A percentile compares a stretch with the other conserved stretches of the same genome.
Evolutionary conservation across 2,329 filamentous ascomycete species (phyloP).

Genomic region (Pestalotiopsis sp.): DNA sequence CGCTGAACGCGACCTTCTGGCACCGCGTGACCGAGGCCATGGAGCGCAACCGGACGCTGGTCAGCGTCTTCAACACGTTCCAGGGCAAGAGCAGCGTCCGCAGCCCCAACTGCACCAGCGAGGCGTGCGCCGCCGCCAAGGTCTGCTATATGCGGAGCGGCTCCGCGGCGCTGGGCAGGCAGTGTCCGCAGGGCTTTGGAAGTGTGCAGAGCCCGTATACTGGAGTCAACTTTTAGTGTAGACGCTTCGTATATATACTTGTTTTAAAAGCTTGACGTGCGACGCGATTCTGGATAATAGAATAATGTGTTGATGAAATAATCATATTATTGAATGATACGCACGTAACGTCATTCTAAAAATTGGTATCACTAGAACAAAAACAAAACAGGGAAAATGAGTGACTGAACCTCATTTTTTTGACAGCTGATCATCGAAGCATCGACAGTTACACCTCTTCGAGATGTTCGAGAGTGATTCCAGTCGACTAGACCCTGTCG

Average conservation of each 20-base stretch:
- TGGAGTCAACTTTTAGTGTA: constrained; percentile 30
- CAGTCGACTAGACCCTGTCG: constrained; percentile 8
- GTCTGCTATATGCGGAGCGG: constrained; percentile 63
- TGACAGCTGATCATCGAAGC: neutral
- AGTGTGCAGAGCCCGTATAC: constrained; percentile 40
- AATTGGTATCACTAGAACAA: neutral
- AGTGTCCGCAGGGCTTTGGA: constrained; percentile 54
- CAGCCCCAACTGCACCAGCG: constrained; percentile 54
- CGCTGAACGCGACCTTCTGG: constrained; percentile 63
- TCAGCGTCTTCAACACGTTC: constrained; percentile 50
- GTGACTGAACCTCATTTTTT: neutral
- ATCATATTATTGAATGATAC: neutral
- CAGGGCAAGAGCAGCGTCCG: constrained; percentile 55
- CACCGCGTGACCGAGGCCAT: constrained; percentile 60
- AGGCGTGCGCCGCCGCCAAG: constrained; percentile 54
- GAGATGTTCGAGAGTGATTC: neutral
- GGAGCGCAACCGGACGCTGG: constrained; percentile 52
- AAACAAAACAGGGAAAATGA: neutral
- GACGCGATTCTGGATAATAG: too few species aligned
- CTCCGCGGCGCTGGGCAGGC: constrained; percentile 51
- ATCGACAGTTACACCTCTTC: neutral
- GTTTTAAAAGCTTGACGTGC: neutral
- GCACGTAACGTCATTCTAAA: neutral
- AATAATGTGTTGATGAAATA: neutral
- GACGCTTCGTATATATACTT: neutral